Base-by-base conservation (phyloP, 441 rosid genomes). In the Jatropha multifida region DNA sequence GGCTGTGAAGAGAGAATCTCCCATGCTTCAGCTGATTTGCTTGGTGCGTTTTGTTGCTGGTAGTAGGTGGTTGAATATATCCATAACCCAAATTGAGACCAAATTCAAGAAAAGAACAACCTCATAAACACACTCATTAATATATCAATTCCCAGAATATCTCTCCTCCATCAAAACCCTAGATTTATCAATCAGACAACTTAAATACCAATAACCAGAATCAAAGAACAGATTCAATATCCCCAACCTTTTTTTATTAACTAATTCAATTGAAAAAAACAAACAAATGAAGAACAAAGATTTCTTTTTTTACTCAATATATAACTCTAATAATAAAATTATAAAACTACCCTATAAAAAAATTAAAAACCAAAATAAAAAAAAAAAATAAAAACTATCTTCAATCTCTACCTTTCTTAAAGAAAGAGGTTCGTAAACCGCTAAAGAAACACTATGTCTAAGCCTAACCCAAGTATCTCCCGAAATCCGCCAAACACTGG, bases 401-500 rank as follows among this genome's bases (percentile, higher is more conserved):
- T 73, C 78, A 83, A 85, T 82, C 85, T 86, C 84, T 41, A 76
- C 77, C 77, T 14, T 58, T 5, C 56, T 52, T 64, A 60, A 77
- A 49, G 41, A 75, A 58, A 81, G 83, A 82, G 80, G 70, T 52
- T 61, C 13, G 69, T 68, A 69, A 75, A 83, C 79, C 69, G 84
- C 83, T 86, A 85, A 73, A 88, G 84, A 72, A 89, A 85, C 46
- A 84, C 85, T 46, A 81, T 84, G 75, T 85, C 91, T 69, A 81
- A 82, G 77, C 87, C 89, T 73, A 89, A 81, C 70, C 86, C 89
- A 63, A 88, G 69, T 84, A 85, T 82, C 82, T 81, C 86, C 86
- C 83, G 85, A 77, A 83, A 86, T 55, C 89, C 90, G 78, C 91
- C 90, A 82, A 85, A 88, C 44, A 85, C 80, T 73, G 90, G 89